phyloP scores from a whole-genome alignment of 805 yeast genomes.

The Metschnikowia drakensbergensis region DNA sequence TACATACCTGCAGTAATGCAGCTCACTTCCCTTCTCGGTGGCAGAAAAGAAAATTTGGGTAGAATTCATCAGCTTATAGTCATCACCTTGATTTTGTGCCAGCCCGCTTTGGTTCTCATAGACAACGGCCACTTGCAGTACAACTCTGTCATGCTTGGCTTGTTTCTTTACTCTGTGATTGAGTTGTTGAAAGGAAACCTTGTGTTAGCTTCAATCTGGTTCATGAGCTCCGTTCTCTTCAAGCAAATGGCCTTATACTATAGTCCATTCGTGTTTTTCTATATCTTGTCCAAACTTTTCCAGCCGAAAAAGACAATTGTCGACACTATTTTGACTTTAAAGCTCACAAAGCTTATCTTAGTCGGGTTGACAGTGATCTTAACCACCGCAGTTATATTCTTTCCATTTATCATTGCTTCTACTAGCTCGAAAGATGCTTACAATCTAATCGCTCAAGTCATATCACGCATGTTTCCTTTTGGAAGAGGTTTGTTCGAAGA shows the following conservation, averaged over 20 bases:
- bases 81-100: slow-evolving; percentile 74
- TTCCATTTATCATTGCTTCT: slow-evolving; percentile 52
- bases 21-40: slow-evolving; percentile 67
- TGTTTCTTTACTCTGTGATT: slow-evolving; percentile 64
- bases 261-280: slow-evolving; percentile 83
- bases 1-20: slow-evolving; percentile 79
- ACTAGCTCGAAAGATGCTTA: slow-evolving; percentile 24
- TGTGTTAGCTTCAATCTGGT: slow-evolving; percentile 68
- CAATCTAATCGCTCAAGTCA: slow-evolving; percentile 51
- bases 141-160: slow-evolving; percentile 91
- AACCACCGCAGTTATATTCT: slow-evolving; percentile 48
- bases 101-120: slow-evolving; percentile 76
- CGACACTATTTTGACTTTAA: slow-evolving; percentile 30
- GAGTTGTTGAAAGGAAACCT: slow-evolving; percentile 62
- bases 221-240: slow-evolving; percentile 73
- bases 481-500: slow-evolving; percentile 94
- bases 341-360: slow-evolving; percentile 53
- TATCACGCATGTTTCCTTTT: slow-evolving; percentile 81
- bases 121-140: slow-evolving; percentile 98
- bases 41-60: slow-evolving; percentile 45
- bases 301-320: slow-evolving; percentile 17
- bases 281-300: slow-evolving; percentile 54
- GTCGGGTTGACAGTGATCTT: slow-evolving; percentile 62
- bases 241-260: slow-evolving; percentile 96
- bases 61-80: slow-evolving; percentile 75